Evolutionary conservation across 495 filamentous ascomycete species (phyloP), one percentile per base, ranked within the genome.

Genomic region (Tuber borchii): DNA sequence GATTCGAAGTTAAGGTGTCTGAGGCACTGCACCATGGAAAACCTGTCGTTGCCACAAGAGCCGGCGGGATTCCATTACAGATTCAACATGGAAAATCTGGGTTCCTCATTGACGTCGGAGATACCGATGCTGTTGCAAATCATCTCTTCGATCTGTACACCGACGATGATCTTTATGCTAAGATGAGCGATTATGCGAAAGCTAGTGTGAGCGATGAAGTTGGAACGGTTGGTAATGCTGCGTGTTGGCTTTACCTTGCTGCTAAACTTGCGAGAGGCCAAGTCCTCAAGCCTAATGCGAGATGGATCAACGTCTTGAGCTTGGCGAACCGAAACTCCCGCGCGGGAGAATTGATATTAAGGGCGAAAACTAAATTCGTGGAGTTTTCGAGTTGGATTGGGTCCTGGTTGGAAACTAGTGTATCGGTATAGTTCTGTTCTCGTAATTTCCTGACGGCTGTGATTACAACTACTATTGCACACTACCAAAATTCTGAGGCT

Each of bases 1-100:
- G 93, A 4, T 97, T 97, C 80, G 93, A 97, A 83, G 91, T 95
- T 74, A 97, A 96, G 84, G 93, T 97, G 22, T 93, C 91, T 0
- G 93, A 97, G 83, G 93, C 92, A 40, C 86, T 94, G 12, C 93
- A 95, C 83, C 93, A 94, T 78, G 93, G 93, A 37, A 90, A 91
- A 17, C 93, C 93, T 2, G 88, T 94, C 70, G 93, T 97, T 73
- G 92, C 92, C 9, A 93, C 91, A 1, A 86, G 87, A 22, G 91
- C 91, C 0, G 93, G 93, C 45, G 93, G 93, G 7, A 94, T 97
- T 71, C 92, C 93, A 0, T 86, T 96, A 17, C 93, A 96, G 84
- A 87, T 96, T 56, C 87, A 90, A 77, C 83, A 95, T 81, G 86
- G 86, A 69, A 88, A 92, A 80, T 92, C 90, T 76, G 93, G 93